Evolutionary conservation across 441 rosid species (phyloP), one percentile per base, ranked within the genome.

Genomic region (Aleurites moluccanus): DNA sequence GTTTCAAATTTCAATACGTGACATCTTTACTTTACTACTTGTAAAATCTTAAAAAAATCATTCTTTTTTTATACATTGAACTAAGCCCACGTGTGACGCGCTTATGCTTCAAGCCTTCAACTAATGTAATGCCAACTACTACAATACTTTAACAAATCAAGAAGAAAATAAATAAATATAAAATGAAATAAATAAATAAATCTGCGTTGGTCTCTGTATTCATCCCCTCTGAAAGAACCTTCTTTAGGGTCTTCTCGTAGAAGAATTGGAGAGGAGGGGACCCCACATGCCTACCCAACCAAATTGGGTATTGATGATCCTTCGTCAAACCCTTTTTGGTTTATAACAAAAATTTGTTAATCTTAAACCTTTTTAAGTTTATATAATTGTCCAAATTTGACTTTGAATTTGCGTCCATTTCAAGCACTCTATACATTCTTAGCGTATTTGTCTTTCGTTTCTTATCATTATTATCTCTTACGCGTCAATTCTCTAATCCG

Each of bases 381-480:
- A 73, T 69, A 38, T 38, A 38, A 6, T 66, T 70, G 76, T 73
- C 60, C 35, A 28, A 45, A 67, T 69, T 87, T 86, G 89, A 83
- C 87, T 89, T 87, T 81, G 83, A 72, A 78, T 75, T 83, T 69
- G 88, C 92, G 85, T 87, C 75, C 78, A 68, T 53, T 77, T 81
- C 73, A 84, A 82, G 85, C 79, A 69, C 86, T 75, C 64, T 70
- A 28, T 50, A 49, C 75, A 70, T 78, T 74, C 82, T 60, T 81
- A 53, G 76, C 83, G 72, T 76, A 53, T 74, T 74, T 64, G 76
- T 75, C 67, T 78, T 80, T 69, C 73, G 59, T 76, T 70, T 42
- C 5, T 74, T 70, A 60, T 75, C 64, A 15, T 81, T 63, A 79
- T 73, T 75, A 28, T 21, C 72, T 50, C 27, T 52, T 64, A 25